Evolutionary conservation across 202 grass and related monocot genomes (phyloP).

Genomic region (Cymbopogon flexuosus): DNA sequence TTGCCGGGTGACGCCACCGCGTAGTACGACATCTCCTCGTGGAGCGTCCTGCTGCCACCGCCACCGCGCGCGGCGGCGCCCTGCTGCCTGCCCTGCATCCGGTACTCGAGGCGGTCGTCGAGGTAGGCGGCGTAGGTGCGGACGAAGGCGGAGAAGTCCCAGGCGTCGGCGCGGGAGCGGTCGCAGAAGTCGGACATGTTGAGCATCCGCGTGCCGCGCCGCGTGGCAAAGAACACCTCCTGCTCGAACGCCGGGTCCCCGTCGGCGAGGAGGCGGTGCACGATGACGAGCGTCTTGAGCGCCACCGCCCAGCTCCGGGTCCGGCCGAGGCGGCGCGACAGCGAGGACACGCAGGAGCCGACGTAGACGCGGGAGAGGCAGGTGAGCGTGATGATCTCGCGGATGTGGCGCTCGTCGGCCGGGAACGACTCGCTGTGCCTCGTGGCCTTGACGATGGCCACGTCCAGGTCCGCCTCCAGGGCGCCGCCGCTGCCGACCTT

Average conservation of each 20-base stretch:
- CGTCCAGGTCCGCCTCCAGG: conserved; percentile 60
- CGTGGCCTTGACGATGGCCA: conserved; percentile 82
- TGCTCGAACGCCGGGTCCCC: conserved; percentile 57
- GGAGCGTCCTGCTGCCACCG: conserved; percentile 25
- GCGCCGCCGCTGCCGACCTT: conserved; percentile 52
- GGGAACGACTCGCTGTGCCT: conserved; percentile 72
- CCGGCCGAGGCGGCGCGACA: conserved; percentile 55
- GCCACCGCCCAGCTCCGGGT: conserved; percentile 76
- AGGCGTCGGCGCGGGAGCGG: conserved; percentile 49
- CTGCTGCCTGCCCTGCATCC: conserved; percentile 46
- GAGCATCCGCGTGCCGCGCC: conserved; percentile 79
- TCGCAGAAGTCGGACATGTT: conserved; percentile 94
- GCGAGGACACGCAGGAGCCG: conserved; percentile 45
- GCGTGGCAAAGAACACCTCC: conserved; percentile 78
- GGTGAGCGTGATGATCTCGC: conserved; percentile 73
- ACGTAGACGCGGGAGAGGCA: conserved; percentile 47
- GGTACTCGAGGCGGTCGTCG: conserved; percentile 52
- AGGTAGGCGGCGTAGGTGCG: conserved; percentile 79
- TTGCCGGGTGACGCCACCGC: conserved; percentile 21
- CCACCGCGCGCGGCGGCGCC: neutral
- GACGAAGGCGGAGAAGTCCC: conserved; percentile 89
- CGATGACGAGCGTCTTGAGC: conserved; percentile 74
- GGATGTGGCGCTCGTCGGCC: conserved; percentile 68
- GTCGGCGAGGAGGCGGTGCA: conserved; percentile 76
- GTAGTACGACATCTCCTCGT: conserved; percentile 21